These are phyloP conservation scores for Asclepias syriaca DNA, from an alignment of 257 asterid species.

Conservation along the genomic window DNA sequence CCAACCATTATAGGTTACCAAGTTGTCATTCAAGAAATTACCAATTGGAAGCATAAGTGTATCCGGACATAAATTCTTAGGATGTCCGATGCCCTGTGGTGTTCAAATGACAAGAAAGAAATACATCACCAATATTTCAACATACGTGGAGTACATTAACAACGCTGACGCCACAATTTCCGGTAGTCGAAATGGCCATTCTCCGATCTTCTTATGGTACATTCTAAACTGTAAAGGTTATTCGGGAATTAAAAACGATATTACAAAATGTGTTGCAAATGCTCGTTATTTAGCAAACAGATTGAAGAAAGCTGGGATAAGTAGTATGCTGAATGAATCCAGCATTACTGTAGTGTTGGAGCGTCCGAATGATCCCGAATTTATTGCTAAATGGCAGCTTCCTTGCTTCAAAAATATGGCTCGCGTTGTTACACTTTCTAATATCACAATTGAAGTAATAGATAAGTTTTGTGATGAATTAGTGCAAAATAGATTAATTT, in stretches of 20 bases:
- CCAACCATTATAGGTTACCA: not conserved
- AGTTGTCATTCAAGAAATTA: conserved; percentile 17
- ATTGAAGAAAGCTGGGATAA: conserved; percentile 20
- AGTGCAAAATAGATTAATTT: conserved; percentile 30
- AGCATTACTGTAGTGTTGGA: conserved; percentile 26
- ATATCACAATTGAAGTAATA: conserved; percentile 13
- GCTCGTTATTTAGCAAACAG: conserved; percentile 19
- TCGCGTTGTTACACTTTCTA: conserved; percentile 24
- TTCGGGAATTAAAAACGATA: conserved; percentile 13
- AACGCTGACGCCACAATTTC: conserved; percentile 23
- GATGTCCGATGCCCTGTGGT: conserved; percentile 36
- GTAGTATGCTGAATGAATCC: conserved; percentile 19
- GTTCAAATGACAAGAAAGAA: conserved; percentile 25
- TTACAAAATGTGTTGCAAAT: conserved; percentile 15
- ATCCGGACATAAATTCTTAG: conserved; percentile 31
- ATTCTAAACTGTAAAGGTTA: conserved; percentile 21
- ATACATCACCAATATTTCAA: conserved; percentile 7
- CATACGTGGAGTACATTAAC: conserved; percentile 18
- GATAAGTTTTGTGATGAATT: conserved; percentile 7
- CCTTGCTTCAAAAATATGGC: conserved; percentile 27
- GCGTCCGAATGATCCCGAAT: conserved; percentile 18
- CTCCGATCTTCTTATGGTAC: conserved; percentile 24
- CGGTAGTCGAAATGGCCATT: conserved; percentile 27
- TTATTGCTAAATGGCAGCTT: conserved; percentile 26
- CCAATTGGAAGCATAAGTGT: conserved; percentile 30